Conservation (phyloP, 106 monocot genomes). For the Dioscorea zingiberensis region DNA sequence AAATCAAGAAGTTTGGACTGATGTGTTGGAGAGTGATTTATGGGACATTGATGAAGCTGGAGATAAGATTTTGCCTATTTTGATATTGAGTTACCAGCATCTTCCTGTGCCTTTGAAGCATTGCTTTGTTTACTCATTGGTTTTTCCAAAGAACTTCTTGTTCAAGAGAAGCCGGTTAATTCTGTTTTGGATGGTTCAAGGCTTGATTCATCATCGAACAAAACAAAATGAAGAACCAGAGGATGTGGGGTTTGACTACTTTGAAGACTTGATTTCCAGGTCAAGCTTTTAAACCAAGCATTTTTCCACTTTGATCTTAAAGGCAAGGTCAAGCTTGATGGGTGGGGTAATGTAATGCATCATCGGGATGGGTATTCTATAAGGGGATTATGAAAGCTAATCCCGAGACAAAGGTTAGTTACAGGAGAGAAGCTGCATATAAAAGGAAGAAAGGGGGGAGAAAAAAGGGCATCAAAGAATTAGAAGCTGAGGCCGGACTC, state of each 20-base stretch:
- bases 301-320: too few species aligned
- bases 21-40: conserved; percentile 6
- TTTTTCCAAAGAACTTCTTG: conserved; percentile 3
- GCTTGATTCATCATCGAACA: background rate
- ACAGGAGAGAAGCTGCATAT: too few species aligned
- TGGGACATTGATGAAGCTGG: too few species aligned
- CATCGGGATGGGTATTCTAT: too few species aligned
- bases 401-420: too few species aligned
- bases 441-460: too few species aligned
- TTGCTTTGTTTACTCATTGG: conserved; percentile 1
- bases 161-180: background rate
- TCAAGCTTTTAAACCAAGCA: conserved; percentile 12
- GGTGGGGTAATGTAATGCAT: too few species aligned
- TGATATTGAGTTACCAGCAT: conserved; percentile 12
- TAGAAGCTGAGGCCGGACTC: too few species aligned
- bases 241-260: conserved; percentile 1
- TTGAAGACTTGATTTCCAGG: conserved; percentile 4
- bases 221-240: background rate
- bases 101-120: conserved; percentile 3
- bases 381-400: too few species aligned
- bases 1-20: conserved; percentile 1
- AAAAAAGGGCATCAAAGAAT: too few species aligned
- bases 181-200: conserved; percentile 8
- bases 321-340: too few species aligned
- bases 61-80: background rate